Conservation (phyloP, 202 grass and related monocot species). For the Setaria viridis region DNA sequence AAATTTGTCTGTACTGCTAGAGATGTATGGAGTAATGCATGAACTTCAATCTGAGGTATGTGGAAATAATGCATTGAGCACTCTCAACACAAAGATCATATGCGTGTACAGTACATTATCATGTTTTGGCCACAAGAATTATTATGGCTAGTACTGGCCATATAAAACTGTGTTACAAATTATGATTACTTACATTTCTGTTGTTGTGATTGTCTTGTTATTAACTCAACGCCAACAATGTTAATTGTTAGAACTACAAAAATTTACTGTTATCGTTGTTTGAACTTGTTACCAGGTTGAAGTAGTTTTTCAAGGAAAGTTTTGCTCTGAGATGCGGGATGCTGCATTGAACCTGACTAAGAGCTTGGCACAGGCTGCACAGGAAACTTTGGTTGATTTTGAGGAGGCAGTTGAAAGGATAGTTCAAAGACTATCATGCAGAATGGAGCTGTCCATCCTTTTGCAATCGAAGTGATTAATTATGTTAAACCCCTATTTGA, state of each 20-base stretch:
- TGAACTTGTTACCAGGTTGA: slow-evolving; percentile 57
- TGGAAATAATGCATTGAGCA: slow-evolving; percentile 18
- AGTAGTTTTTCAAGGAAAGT: slow-evolving; percentile 76
- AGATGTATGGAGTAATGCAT: slow-evolving; percentile 94
- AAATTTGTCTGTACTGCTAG: slow-evolving; percentile 82
- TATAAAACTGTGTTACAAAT: slow-evolving; percentile 3
- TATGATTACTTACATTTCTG: background rate
- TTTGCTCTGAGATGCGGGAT: slow-evolving; percentile 74
- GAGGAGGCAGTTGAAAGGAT: slow-evolving; percentile 88
- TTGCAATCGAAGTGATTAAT: slow-evolving; percentile 88
- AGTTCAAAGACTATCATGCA: slow-evolving; percentile 72
- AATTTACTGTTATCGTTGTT: slow-evolving; percentile 22
- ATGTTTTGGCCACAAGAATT: background rate
- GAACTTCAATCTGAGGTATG: slow-evolving; percentile 81
- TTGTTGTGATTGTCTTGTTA: background rate
- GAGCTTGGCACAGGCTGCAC: slow-evolving; percentile 72
- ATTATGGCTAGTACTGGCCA: background rate
- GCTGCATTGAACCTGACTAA: slow-evolving; percentile 73
- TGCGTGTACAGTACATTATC: slow-evolving; percentile 3
- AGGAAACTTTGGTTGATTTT: slow-evolving; percentile 86
- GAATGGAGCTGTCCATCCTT: slow-evolving; percentile 95
- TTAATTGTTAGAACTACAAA: slow-evolving; percentile 1
- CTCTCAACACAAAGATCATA: background rate
- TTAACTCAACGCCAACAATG: background rate
- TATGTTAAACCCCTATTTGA: slow-evolving; percentile 95